Percentiles rank a stretch among this genome's conserved stretches.
phyloP scores from a whole-genome alignment of 176 grass and related monocot genomes.

The Cenchrus fungigraminus region DNA sequence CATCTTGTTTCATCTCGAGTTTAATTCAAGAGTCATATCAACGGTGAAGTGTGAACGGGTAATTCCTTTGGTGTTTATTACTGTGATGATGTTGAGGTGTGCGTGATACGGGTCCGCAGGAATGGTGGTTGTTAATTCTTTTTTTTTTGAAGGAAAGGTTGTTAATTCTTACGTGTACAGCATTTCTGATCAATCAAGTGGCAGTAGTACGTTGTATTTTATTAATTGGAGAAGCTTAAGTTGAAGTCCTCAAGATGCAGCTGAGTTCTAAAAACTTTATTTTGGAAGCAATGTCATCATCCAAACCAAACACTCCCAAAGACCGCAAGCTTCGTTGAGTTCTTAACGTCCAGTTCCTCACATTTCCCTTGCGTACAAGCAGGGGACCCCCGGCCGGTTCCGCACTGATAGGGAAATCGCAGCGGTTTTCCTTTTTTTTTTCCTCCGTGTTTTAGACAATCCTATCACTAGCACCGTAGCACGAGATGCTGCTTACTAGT shows the following conservation, averaged over 20 bases:
- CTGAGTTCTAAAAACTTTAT: not conserved
- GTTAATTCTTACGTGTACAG: not conserved
- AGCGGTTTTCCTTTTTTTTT: not conserved
- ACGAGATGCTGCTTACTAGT: not conserved
- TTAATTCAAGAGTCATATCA: not conserved
- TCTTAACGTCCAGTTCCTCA: not conserved
- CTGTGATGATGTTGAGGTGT: not conserved
- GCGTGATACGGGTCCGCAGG: not conserved
- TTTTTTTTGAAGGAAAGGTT: too few species aligned
- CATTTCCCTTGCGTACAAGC: constrained; percentile 34
- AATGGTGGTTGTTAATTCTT: not conserved
- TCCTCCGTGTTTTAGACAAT: not conserved
- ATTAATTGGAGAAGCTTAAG: not conserved
- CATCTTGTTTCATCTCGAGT: not conserved
- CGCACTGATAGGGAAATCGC: constrained; percentile 16
- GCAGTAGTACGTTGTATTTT: not conserved
- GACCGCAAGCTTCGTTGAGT: not conserved
- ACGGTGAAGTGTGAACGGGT: not conserved
- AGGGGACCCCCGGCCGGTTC: not conserved
- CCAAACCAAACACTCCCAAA: not conserved
- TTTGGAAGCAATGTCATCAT: not conserved
- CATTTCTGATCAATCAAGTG: not conserved
- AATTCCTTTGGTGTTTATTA: not conserved
- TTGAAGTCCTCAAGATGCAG: not conserved
- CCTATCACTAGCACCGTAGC: not conserved